phyloP scores from a whole-genome alignment of 306 rosid species.

The Carpinus fangiana region DNA sequence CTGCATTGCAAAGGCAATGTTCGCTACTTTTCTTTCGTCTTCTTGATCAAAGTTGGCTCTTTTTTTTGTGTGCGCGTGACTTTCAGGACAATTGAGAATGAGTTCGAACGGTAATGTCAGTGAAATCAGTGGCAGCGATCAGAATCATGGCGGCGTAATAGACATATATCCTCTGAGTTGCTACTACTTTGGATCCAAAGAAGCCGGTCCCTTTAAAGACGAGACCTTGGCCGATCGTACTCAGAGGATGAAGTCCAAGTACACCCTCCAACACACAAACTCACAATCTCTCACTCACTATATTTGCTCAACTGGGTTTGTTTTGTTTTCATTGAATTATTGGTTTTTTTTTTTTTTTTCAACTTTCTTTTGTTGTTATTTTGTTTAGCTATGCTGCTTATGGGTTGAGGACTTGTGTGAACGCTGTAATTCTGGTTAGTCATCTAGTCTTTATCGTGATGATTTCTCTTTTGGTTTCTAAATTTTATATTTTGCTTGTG shows the following conservation, averaged over 20 bases:
- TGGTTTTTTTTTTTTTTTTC: neutral
- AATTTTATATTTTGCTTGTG: neutral
- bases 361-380: neutral
- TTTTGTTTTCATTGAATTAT: neutral
- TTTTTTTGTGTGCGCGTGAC: neutral
- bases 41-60: neutral
- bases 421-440: constrained; percentile 80
- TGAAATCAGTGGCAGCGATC: constrained; percentile 18
- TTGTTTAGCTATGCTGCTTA: constrained; percentile 58
- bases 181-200: constrained; percentile 79
- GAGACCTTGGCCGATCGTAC: constrained; percentile 50
- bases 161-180: constrained; percentile 65
- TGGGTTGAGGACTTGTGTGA: constrained; percentile 75
- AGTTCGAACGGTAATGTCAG: neutral
- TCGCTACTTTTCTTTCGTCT: too few species aligned
- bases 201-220: constrained; percentile 51
- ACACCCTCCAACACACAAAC: constrained; percentile 3
- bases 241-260: constrained; percentile 66
- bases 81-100: constrained; percentile 20
- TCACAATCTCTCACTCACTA: neutral
- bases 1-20: neutral
- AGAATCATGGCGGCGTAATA: constrained; percentile 19
- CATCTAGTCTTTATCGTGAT: neutral
- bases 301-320: neutral
- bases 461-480: neutral